These are phyloP conservation scores for Metrosideros polymorpha DNA, from an alignment of 441 rosid species.

Conservation along the genomic window DNA sequence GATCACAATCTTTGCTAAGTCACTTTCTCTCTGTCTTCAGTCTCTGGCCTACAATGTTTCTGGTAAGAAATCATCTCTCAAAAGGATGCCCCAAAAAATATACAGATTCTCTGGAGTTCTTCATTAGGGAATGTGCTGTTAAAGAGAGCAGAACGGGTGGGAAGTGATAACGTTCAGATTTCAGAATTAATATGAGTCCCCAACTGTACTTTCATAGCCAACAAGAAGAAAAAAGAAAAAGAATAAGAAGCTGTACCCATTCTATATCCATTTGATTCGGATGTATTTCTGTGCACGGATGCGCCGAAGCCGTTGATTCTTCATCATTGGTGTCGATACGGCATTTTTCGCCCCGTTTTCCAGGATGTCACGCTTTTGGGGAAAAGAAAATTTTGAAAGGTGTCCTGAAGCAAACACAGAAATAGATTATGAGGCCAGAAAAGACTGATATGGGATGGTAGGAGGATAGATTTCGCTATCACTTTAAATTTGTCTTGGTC, in stretches of 20 bases:
- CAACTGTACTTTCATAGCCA: neutral
- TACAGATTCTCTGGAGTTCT: neutral
- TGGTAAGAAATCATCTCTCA: neutral
- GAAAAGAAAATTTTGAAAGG: neutral
- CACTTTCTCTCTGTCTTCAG: neutral
- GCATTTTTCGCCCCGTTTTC: neutral
- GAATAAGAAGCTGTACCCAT: neutral
- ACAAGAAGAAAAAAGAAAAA: neutral
- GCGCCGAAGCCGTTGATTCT: neutral
- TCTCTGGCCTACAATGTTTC: neutral
- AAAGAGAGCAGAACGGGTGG: neutral
- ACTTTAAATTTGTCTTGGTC: neutral
- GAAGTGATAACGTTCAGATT: slow-evolving; percentile 20
- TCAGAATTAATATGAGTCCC: neutral
- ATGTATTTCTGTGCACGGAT: neutral
- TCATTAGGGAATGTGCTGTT: neutral
- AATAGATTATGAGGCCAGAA: slow-evolving; percentile 22
- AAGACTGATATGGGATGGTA: slow-evolving; percentile 1
- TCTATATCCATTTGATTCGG: neutral
- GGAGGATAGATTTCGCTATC: slow-evolving; percentile 24
- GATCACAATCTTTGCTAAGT: neutral
- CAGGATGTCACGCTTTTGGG: neutral
- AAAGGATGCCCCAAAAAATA: neutral
- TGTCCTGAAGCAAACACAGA: neutral
- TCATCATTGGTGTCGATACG: neutral